Base-by-base conservation (phyloP, 192 early-diverging fungal genomes). In the Umbelopsis sp. region DNA sequence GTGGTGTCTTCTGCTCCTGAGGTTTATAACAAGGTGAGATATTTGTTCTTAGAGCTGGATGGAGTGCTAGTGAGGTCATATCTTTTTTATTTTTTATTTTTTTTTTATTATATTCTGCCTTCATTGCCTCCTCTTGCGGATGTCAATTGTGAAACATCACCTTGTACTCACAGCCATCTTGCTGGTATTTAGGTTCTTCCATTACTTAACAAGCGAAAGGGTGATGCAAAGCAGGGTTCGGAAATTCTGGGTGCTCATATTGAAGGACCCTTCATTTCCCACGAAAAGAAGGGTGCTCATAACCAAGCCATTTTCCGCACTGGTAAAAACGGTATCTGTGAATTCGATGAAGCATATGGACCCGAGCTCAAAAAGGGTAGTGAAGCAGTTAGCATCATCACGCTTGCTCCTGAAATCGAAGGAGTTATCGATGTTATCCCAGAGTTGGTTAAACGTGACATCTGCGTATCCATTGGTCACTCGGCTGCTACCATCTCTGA, bases 341-440 rank as follows among this genome's bases (percentile, higher is more conserved):
- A 89, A 49, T 83, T 95, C 56, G 84, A 90, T 47, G 85, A 80
- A 31, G 88, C 89, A 53, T 95, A 95, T 73, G 93, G 93, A 9
- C 78, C 88, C 34, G 85, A 86, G 45, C 77, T 83, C 12, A 69
- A 59, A 25, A 73, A 80, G 34, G 71, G 71, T 8, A 67, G 34
- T 24, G 59, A 73, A 14, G 76, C 90, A 9, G 85, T 88, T 41
- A 86, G 84, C 7, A 91, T 92, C 45, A 86, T 95, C 21, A 95
- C 93, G 1, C 75, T 93, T 26, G 93, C 92, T 6, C 92, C 93
- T 1, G 93, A 95, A 59, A 78, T 95, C 14, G 87, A 89, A 65
- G 93, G 92, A 11, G 72, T 93, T 47, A 81, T 85, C 43, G 88
- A 90, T 22, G 71, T 77, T 24, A 90, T 95, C 34, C 83, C 89